These are phyloP conservation scores for Fusarium metavorans DNA, from an alignment of 2,329 filamentous ascomycete genomes.

Conservation along the genomic window DNA sequence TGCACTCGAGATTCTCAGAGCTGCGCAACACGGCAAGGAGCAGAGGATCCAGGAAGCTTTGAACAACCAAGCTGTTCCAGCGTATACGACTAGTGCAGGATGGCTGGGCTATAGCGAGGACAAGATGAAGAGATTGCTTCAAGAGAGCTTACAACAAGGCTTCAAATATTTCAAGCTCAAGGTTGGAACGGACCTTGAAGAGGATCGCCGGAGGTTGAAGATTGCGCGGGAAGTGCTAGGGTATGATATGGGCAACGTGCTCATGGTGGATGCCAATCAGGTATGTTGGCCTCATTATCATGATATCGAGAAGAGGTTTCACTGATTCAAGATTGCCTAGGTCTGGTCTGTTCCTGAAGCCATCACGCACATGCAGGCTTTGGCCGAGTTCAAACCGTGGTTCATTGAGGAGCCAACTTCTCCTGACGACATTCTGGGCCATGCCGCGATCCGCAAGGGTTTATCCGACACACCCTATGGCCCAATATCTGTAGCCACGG, in stretches of 20 bases:
- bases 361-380: slow-evolving; percentile 85
- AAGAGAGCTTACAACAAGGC: slow-evolving; percentile 80
- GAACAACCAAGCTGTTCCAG: slow-evolving; percentile 80
- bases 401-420: slow-evolving; percentile 96
- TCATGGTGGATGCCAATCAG: slow-evolving; percentile 96
- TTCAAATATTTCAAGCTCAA: slow-evolving; percentile 93
- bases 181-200: slow-evolving; percentile 79
- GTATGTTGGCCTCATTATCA: slow-evolving; percentile 38
- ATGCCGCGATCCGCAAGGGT: slow-evolving; percentile 85
- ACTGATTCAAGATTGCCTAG: background rate
- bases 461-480: slow-evolving; percentile 70
- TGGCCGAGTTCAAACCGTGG: slow-evolving; percentile 87
- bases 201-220: slow-evolving; percentile 75
- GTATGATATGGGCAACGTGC: slow-evolving; percentile 82
- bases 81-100: slow-evolving; percentile 90
- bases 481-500: slow-evolving; percentile 84
- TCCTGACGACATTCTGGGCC: slow-evolving; percentile 89
- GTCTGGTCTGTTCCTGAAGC: slow-evolving; percentile 91
- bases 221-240: slow-evolving; percentile 86
- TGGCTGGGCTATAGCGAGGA: slow-evolving; percentile 91
- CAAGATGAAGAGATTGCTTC: slow-evolving; percentile 81
- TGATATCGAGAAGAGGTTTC: background rate
- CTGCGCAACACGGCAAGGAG: slow-evolving; percentile 75
- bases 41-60: slow-evolving; percentile 80
- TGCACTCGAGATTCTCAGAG: slow-evolving; percentile 77